These are phyloP conservation scores for Neofusicoccum ribis DNA, from an alignment of 2,329 filamentous ascomycete species.

Conservation along the genomic window DNA sequence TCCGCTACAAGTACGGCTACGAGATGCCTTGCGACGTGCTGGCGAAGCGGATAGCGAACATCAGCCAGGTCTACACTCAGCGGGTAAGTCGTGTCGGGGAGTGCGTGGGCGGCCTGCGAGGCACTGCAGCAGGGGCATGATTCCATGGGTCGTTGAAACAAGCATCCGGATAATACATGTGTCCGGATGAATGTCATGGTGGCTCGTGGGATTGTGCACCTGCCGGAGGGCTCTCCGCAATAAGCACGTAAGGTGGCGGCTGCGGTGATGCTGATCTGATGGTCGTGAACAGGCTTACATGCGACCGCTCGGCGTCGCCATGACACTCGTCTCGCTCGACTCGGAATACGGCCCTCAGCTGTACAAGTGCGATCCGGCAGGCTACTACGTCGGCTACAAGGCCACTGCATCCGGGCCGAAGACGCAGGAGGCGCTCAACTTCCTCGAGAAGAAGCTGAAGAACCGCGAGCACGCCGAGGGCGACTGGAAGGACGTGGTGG, in stretches of 20 bases:
- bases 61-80: constrained; percentile 99
- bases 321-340: constrained; percentile 74
- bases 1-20: constrained; percentile 98
- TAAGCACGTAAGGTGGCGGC: not conserved
- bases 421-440: constrained; percentile 97
- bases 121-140: too few relatives aligned
- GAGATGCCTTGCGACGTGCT: constrained; percentile 99
- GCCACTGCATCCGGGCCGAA: constrained; percentile 95
- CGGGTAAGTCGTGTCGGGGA: constrained; percentile 60
- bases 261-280: constrained; percentile 9
- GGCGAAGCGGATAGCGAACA: constrained; percentile 95
- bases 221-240: too few relatives aligned
- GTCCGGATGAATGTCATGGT: too few relatives aligned
- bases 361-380: constrained; percentile 97
- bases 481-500: constrained; percentile 95
- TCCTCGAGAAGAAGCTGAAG: constrained; percentile 99
- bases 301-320: constrained; percentile 94
- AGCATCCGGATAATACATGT: too few relatives aligned
- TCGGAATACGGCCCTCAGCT: constrained; percentile 89
- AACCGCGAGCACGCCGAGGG: constrained; percentile 95
- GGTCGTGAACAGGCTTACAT: constrained; percentile 74
- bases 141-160: too few relatives aligned
- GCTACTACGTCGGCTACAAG: constrained; percentile 98
- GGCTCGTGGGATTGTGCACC: too few relatives aligned
- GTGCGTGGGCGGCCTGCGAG: not conserved